These are phyloP conservation scores for Brassica cretica DNA, from an alignment of 345 rosid genomes.

Conservation along the genomic window DNA sequence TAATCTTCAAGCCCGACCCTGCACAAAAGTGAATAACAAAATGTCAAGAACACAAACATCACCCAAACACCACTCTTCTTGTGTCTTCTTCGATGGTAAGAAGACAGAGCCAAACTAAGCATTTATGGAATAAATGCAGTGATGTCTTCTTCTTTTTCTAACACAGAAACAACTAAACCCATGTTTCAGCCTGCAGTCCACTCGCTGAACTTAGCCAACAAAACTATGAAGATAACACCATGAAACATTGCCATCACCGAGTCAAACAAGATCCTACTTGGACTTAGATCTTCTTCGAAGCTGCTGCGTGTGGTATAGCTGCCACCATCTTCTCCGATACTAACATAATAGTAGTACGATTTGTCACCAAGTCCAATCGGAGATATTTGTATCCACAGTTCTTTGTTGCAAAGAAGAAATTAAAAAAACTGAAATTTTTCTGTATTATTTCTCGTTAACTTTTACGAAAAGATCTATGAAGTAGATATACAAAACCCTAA, in stretches of 20 bases:
- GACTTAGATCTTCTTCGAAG: neutral
- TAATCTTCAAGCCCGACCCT: no score
- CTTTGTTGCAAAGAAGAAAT: conserved; percentile 18
- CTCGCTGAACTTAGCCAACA: conserved; percentile 37
- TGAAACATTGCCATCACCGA: conserved; percentile 27
- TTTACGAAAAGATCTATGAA: no score
- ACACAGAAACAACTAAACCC: conserved; percentile 44
- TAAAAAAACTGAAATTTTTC: no score
- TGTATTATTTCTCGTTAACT: no score
- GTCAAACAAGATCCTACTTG: neutral
- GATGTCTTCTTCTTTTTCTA: conserved; percentile 35
- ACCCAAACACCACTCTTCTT: conserved; percentile 28
- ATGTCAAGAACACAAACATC: conserved; percentile 39
- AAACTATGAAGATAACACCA: conserved; percentile 18
- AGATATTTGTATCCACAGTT: conserved; percentile 28
- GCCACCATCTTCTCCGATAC: neutral
- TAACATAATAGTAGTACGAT: neutral
- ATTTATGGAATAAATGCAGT: conserved; percentile 24
- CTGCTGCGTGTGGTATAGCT: neutral
- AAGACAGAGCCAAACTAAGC: conserved; percentile 32
- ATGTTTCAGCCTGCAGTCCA: conserved; percentile 53
- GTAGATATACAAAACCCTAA: no score
- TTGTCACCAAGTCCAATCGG: neutral
- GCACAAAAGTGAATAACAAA: conserved; percentile 23
- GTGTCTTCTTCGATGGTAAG: conserved; percentile 36